phyloP scores from a whole-genome alignment of 2,329 filamentous ascomycete genomes.

The Apiospora rasikravindrae region DNA sequence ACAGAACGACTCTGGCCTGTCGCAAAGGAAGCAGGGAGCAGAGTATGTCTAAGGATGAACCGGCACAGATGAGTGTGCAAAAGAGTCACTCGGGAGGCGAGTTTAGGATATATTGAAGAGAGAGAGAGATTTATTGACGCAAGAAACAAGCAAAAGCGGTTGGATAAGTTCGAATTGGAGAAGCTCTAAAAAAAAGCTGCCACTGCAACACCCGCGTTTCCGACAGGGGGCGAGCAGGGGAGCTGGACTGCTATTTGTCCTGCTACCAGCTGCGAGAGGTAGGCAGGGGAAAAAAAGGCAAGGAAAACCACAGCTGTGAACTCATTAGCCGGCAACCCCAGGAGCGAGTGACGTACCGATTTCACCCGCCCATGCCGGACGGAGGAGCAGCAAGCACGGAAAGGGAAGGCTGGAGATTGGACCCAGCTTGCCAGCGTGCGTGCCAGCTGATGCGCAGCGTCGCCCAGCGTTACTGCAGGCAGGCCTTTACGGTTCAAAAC shows the following conservation, averaged over 20 bases:
- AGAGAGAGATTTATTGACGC: slow-evolving; percentile 19
- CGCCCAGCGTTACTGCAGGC: not conserved
- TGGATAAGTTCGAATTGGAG: slow-evolving; percentile 17
- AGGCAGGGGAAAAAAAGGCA: slow-evolving; percentile 17
- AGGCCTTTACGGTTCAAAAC: slow-evolving; percentile 4
- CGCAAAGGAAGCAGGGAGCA: not conserved
- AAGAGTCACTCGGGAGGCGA: not conserved
- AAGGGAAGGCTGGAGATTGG: not conserved
- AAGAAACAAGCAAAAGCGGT: not conserved
- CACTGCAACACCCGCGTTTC: slow-evolving; percentile 17
- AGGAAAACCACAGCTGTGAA: not conserved
- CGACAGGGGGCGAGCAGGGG: slow-evolving; percentile 9
- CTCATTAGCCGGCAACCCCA: slow-evolving; percentile 19
- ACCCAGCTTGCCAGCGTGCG: not conserved
- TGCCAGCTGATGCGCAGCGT: not conserved
- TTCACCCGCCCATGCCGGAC: slow-evolving; percentile 18
- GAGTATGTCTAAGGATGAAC: not conserved
- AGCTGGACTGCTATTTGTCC: slow-evolving; percentile 1
- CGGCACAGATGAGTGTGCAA: not conserved
- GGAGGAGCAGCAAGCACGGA: not conserved
- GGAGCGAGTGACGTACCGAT: slow-evolving; percentile 20
- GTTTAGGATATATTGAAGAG: not conserved
- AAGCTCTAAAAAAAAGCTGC: slow-evolving; percentile 21
- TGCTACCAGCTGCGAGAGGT: not conserved
- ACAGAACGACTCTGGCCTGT: not conserved